A percentile compares a stretch with the other conserved stretches of the same genome.
Conservation (phyloP, 768 basidiomycete genomes). For the Daedalea quercina region DNA sequence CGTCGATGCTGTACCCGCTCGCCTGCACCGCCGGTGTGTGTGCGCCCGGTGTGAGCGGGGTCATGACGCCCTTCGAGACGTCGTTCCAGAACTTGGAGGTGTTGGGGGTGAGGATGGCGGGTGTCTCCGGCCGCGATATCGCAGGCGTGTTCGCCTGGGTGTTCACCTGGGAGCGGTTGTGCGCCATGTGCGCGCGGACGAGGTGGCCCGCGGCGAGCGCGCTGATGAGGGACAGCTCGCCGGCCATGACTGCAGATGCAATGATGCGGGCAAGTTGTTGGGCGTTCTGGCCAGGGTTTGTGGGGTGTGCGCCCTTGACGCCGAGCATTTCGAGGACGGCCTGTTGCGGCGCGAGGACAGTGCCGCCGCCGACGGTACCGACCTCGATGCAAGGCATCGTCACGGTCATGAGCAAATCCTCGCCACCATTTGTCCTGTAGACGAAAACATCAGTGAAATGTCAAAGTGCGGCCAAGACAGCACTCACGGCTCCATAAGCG, state of each 20-base stretch:
- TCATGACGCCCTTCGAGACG: not conserved
- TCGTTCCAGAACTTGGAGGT: not conserved
- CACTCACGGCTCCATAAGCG: slow-evolving; percentile 97
- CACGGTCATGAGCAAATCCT: slow-evolving; percentile 88
- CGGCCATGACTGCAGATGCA: slow-evolving; percentile 92
- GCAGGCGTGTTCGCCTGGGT: slow-evolving; percentile 78
- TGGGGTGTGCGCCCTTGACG: slow-evolving; percentile 81
- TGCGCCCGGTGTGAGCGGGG: not conserved
- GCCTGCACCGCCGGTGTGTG: slow-evolving; percentile 1
- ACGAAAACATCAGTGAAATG: slow-evolving; percentile 5
- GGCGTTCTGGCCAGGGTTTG: slow-evolving; percentile 84
- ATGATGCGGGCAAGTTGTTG: slow-evolving; percentile 87
- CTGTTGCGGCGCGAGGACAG: slow-evolving; percentile 83
- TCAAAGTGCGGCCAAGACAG: not conserved
- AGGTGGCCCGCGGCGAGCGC: slow-evolving; percentile 94
- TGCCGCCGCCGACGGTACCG: slow-evolving; percentile 96
- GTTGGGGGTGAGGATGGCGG: slow-evolving; percentile 28
- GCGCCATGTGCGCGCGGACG: slow-evolving; percentile 87
- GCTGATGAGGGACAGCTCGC: slow-evolving; percentile 86
- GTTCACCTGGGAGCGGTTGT: slow-evolving; percentile 80
- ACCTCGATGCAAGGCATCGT: slow-evolving; percentile 99
- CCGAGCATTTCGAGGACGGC: slow-evolving; percentile 93
- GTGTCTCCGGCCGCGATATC: slow-evolving; percentile 52
- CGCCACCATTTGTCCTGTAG: slow-evolving; percentile 75
- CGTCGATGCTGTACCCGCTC: not conserved